Evolutionary conservation across 164 flowering plant genomes (phyloP).

Genomic region (Kingdonia uniflora): DNA sequence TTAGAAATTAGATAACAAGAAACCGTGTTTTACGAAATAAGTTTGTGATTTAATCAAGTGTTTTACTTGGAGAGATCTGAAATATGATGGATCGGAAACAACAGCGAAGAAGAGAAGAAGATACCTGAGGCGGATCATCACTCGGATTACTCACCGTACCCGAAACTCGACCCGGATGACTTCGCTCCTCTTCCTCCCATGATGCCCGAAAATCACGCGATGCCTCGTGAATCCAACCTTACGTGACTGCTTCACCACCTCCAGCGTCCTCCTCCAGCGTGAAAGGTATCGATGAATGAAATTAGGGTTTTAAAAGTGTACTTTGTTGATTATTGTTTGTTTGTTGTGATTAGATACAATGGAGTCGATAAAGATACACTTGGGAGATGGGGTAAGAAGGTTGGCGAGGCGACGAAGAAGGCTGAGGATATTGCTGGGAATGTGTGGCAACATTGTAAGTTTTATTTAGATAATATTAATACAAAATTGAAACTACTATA

Average conservation of each 20-base stretch:
- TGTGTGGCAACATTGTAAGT: neutral
- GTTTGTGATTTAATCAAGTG: too few relatives aligned
- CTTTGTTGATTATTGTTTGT: neutral
- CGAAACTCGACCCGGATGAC: slow-evolving; percentile 45
- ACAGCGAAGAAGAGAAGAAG: neutral
- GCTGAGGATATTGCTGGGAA: neutral
- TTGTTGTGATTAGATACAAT: neutral
- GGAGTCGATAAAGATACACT: neutral
- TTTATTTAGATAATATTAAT: too few relatives aligned
- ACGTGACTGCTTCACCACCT: neutral
- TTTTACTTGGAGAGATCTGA: neutral
- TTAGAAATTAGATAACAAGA: too few relatives aligned
- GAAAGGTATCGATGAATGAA: neutral
- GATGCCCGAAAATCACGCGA: neutral
- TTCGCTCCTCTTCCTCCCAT: slow-evolving; percentile 26
- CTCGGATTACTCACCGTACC: slow-evolving; percentile 55
- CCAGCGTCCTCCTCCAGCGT: neutral
- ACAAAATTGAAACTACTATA: too few relatives aligned
- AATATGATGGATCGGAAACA: neutral
- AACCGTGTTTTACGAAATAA: too few relatives aligned
- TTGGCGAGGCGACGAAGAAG: slow-evolving; percentile 39
- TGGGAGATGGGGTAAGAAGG: slow-evolving; percentile 13
- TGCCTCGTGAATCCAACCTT: neutral
- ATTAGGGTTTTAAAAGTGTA: neutral
- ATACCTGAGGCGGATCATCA: slow-evolving; percentile 16